These are phyloP conservation scores for Apiospora arundinis DNA, from an alignment of 2,329 filamentous ascomycete genomes.

Conservation along the genomic window DNA sequence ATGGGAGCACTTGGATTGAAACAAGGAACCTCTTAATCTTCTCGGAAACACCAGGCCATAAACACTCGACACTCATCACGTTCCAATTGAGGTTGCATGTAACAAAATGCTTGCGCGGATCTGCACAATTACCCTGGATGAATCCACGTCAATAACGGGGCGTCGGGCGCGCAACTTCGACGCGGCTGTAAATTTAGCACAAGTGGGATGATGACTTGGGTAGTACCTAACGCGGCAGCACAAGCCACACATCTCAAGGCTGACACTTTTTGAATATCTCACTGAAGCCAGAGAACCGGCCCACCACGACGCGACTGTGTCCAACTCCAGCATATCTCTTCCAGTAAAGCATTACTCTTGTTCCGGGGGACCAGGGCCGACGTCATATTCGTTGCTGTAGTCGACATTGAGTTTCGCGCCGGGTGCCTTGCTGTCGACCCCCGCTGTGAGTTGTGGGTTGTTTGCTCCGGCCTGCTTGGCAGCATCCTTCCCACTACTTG, in stretches of 20 bases:
- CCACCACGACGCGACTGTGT: constrained; percentile 13
- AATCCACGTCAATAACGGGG: constrained; percentile 9
- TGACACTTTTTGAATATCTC: constrained; percentile 20
- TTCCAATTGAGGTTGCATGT: constrained; percentile 17
- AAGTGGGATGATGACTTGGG: constrained; percentile 13
- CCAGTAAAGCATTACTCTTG: not conserved
- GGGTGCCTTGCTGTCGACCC: not conserved
- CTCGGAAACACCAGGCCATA: constrained; percentile 6
- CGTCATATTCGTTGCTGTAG: constrained; percentile 9
- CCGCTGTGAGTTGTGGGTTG: not conserved
- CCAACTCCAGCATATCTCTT: constrained; percentile 1
- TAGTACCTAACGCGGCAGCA: constrained; percentile 3
- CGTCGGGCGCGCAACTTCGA: constrained; percentile 6
- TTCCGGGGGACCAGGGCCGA: not conserved
- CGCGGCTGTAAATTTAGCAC: constrained; percentile 15
- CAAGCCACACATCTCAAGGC: constrained; percentile 18
- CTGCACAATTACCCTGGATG: not conserved
- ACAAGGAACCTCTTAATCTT: not conserved
- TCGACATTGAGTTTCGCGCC: not conserved
- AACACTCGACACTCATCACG: constrained; percentile 15
- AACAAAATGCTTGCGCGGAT: not conserved
- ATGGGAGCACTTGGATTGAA: not conserved
- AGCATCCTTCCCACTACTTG: not conserved
- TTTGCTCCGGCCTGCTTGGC: constrained; percentile 2
- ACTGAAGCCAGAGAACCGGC: constrained; percentile 3